phyloP scores from a whole-genome alignment of 1,284 basidiomycete genomes.

The Naganishia albida region DNA sequence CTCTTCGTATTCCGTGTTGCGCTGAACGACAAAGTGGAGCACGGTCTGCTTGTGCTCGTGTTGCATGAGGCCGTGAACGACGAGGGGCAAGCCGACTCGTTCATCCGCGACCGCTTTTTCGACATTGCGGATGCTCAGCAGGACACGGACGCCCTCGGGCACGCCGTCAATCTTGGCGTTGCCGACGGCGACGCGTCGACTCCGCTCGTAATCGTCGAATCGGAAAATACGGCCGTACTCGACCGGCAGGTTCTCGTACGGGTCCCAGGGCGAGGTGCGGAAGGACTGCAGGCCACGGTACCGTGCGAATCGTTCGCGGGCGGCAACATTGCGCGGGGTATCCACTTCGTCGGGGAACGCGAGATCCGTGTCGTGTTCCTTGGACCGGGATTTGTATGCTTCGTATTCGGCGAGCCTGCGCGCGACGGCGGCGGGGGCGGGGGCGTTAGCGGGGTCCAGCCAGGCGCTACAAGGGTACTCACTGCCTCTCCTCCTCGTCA shows the following conservation, averaged over 20 bases:
- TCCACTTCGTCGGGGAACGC: slow-evolving; percentile 97
- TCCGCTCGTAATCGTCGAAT: slow-evolving; percentile 91
- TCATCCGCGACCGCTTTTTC: slow-evolving; percentile 60
- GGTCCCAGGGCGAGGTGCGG: slow-evolving; percentile 95
- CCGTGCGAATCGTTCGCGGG: slow-evolving; percentile 83
- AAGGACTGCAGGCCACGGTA: slow-evolving; percentile 90
- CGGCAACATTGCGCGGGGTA: slow-evolving; percentile 84
- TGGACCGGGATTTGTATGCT: slow-evolving; percentile 55
- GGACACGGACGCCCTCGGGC: slow-evolving; percentile 70
- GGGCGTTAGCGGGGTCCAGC: background rate
- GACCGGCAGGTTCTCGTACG: slow-evolving; percentile 90
- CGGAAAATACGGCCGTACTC: slow-evolving; percentile 97
- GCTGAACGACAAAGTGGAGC: slow-evolving; percentile 86
- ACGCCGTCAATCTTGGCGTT: slow-evolving; percentile 53
- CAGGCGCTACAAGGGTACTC: slow-evolving; percentile 46
- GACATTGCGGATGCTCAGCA: slow-evolving; percentile 70
- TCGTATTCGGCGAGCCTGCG: slow-evolving; percentile 70
- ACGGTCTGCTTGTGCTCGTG: slow-evolving; percentile 97
- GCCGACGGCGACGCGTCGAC: slow-evolving; percentile 68
- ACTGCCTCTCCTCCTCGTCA: slow-evolving; percentile 83
- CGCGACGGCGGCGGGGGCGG: too few species aligned
- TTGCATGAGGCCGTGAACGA: slow-evolving; percentile 80
- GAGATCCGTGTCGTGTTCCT: slow-evolving; percentile 71
- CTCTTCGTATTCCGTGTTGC: slow-evolving; percentile 91
- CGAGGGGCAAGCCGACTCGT: slow-evolving; percentile 60